Base-by-base conservation (phyloP, 306 rosid species). In the Myrica gale region DNA sequence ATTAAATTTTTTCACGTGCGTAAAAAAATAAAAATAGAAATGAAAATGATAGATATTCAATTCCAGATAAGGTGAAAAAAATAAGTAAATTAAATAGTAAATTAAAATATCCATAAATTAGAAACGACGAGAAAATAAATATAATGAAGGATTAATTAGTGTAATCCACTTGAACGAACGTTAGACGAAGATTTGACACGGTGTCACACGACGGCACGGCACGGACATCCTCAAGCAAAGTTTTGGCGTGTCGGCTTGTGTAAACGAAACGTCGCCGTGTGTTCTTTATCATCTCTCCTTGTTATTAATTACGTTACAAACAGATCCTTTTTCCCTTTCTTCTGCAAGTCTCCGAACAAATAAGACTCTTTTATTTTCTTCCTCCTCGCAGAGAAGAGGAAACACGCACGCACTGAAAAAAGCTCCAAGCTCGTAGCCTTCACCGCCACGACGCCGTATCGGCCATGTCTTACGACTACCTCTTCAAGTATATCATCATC, bases 401-500 rank as follows among this genome's bases (percentile, higher is more conserved):
- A 3, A 15, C 53, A 15, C 53, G 16, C 53, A 45, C 48, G 5
- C 53, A 48, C 15, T 9, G 37, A 20, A 57, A 21, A 32, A 20
- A 21, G 9, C 16, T 20, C 15, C 37, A 21, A 57, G 63, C 39
- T 8, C 51, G 9, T 19, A 21, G 5, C 21, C 74, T 67, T 66
- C 10, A 66, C 9, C 56, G 10, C 39, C 16, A 81, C 87, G 74
- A 43, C 85, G 53, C 57, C 76, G 87, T 71, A 8, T 62, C 6
- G 62, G 66, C 47, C 81, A 93, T 94, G 98, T 94, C 98, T 45
- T 90, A 91, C 91, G 97, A 94, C 76, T 94, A 91, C 58, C 97
- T 91, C 73, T 94, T 94, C 96, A 94, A 94, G 91, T 94, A 91
- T 81, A 94, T 94, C 89, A 91, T 94, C 87, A 94, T 94, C 87